Evolutionary conservation across 2,329 filamentous ascomycete genomes (phyloP).

Genomic region (Cladosporium sp.): DNA sequence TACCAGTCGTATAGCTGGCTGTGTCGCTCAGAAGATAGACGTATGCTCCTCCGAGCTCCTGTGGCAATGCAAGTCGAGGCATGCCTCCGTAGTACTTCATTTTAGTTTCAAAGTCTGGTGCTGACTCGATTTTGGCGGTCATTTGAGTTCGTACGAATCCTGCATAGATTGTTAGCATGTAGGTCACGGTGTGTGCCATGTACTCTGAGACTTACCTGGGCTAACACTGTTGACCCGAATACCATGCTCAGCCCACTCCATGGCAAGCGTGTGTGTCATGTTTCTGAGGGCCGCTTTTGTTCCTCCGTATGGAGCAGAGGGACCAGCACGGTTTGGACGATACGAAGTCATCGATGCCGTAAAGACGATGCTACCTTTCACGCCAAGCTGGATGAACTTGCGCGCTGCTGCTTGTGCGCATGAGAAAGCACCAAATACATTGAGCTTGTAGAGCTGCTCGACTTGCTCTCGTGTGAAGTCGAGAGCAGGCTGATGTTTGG

Average conservation of each 20-base stretch:
- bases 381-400: conserved; percentile 37
- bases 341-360: conserved; percentile 40
- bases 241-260: conserved; percentile 37
- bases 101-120: conserved; percentile 14
- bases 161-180: background rate
- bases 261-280: conserved; percentile 33
- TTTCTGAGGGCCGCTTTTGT: conserved; percentile 30
- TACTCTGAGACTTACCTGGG: conserved; percentile 19
- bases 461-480: conserved; percentile 34
- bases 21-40: conserved; percentile 46
- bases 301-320: conserved; percentile 35
- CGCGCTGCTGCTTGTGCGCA: conserved; percentile 38
- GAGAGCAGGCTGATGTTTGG: conserved; percentile 33
- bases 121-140: conserved; percentile 17
- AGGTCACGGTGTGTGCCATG: background rate
- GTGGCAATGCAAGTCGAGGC: conserved; percentile 52
- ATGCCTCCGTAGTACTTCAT: conserved; percentile 54
- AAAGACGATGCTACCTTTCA: conserved; percentile 39
- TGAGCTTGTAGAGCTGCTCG: conserved; percentile 39
- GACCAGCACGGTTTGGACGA: conserved; percentile 33
- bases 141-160: conserved; percentile 27
- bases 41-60: conserved; percentile 53
- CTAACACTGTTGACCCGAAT: conserved; percentile 31
- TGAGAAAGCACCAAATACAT: conserved; percentile 41
- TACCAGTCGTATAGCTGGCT: conserved; percentile 43